Percentiles rank a stretch among this genome's conserved stretches.
These are phyloP conservation scores for Hylodesmum podocarpum DNA, from an alignment of 306 rosid genomes.

Conservation along the genomic window DNA sequence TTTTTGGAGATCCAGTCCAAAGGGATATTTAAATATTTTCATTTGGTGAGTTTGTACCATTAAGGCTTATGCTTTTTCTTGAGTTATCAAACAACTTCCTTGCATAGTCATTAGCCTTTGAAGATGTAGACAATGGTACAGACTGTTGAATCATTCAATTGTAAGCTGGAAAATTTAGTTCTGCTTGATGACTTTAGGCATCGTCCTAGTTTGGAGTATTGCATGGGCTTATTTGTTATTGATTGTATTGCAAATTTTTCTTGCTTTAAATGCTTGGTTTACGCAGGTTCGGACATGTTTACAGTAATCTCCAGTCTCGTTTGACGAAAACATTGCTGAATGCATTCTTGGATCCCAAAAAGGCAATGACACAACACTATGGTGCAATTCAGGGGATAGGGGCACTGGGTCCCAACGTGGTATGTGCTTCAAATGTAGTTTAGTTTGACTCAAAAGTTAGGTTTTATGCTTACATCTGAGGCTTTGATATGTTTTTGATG, in stretches of 20 bases:
- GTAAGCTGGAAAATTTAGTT: constrained; percentile 3
- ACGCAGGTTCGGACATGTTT: constrained; percentile 81
- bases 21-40: neutral
- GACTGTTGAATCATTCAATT: neutral
- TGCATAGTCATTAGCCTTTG: neutral
- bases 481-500: constrained; percentile 24
- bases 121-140: constrained; percentile 4
- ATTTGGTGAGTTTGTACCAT: neutral
- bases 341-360: constrained; percentile 85
- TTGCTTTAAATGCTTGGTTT: constrained; percentile 3
- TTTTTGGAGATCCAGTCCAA: neutral
- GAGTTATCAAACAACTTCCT: constrained; percentile 15
- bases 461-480: neutral
- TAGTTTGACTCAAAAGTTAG: constrained; percentile 12
- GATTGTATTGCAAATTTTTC: neutral
- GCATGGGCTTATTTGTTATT: neutral
- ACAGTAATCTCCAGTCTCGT: constrained; percentile 75
- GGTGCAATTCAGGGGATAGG: constrained; percentile 88
- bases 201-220: neutral
- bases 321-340: constrained; percentile 77
- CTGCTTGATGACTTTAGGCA: constrained; percentile 7
- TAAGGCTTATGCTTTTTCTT: constrained; percentile 4
- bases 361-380: constrained; percentile 80
- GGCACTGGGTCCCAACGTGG: constrained; percentile 78
- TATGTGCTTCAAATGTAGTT: constrained; percentile 44